Evolutionary conservation across 768 basidiomycete species (phyloP).

Genomic region (Trametes elegans): DNA sequence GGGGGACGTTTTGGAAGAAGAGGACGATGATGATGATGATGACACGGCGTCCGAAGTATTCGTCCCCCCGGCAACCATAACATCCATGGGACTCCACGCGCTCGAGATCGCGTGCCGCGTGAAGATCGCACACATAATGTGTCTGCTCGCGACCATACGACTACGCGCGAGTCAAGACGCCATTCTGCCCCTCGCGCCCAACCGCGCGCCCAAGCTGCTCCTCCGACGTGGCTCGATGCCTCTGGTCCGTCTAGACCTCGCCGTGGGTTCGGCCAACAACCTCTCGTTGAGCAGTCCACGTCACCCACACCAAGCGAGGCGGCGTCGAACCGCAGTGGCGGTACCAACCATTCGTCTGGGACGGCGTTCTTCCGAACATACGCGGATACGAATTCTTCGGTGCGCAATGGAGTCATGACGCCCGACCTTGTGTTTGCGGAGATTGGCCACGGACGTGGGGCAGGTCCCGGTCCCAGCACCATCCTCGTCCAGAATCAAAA

Average conservation of each 20-base stretch:
- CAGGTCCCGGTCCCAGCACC: conserved; percentile 26
- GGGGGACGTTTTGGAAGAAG: not conserved
- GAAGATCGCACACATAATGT: not conserved
- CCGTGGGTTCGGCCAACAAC: conserved; percentile 52
- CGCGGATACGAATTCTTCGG: conserved; percentile 39
- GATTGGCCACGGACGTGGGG: conserved; percentile 70
- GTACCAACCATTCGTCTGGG: conserved; percentile 53
- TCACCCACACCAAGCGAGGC: conserved; percentile 61
- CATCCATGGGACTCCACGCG: conserved; percentile 2
- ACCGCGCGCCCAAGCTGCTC: conserved; percentile 15
- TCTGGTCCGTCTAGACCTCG: conserved; percentile 46
- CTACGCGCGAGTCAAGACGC: conserved; percentile 22
- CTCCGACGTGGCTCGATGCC: conserved; percentile 18
- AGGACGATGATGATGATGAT: conserved; percentile 35
- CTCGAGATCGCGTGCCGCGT: not conserved
- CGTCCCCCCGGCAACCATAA: not conserved
- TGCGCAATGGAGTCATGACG: conserved; percentile 52
- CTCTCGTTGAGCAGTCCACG: conserved; percentile 53
- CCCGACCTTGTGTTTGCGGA: conserved; percentile 77
- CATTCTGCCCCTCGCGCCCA: conserved; percentile 21
- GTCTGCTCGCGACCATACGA: conserved; percentile 17
- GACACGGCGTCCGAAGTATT: conserved; percentile 19
- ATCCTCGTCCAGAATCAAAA: conserved; percentile 11
- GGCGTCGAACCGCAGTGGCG: conserved; percentile 52
- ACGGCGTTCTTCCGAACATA: conserved; percentile 63